Evolutionary conservation across 1,284 basidiomycete species (phyloP).

Genomic region (Cystobasidium pallidum): DNA sequence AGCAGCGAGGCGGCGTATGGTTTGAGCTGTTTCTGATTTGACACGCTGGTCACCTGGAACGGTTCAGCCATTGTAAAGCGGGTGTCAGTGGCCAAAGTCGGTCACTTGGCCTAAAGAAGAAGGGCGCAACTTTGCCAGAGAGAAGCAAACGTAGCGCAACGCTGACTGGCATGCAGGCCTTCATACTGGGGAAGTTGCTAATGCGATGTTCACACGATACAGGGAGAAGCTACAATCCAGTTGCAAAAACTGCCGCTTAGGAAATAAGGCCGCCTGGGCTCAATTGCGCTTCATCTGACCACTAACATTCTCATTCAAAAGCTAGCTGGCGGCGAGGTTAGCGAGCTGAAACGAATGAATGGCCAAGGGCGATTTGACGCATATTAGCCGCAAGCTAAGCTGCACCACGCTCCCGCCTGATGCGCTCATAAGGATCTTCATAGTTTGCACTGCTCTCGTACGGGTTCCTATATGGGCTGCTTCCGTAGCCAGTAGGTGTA

Average conservation of each 20-base stretch:
- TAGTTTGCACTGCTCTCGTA: conserved; percentile 38
- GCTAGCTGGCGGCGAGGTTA: no score
- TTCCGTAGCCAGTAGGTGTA: conserved; percentile 36
- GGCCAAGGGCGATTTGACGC: no score
- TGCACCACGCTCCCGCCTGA: conserved; percentile 29
- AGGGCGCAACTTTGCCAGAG: background rate
- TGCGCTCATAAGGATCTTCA: conserved; percentile 44
- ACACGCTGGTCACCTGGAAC: conserved; percentile 28
- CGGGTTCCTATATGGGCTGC: conserved; percentile 38
- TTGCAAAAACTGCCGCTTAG: background rate
- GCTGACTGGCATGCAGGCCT: background rate
- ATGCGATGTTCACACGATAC: background rate
- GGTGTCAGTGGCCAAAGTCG: conserved; percentile 1
- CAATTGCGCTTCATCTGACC: no score
- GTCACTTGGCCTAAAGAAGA: conserved; percentile 8
- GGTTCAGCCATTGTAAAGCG: conserved; percentile 26
- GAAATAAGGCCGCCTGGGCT: background rate
- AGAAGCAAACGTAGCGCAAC: no score
- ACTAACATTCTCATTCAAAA: no score
- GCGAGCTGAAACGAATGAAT: no score
- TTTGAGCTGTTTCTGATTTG: conserved; percentile 22
- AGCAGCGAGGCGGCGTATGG: conserved; percentile 44
- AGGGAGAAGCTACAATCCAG: background rate
- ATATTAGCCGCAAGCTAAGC: background rate
- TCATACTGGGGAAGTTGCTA: no score